A percentile compares a stretch with the other conserved stretches of the same genome.
Evolutionary conservation across 805 yeast genomes (phyloP).

Genomic region (Torulaspora indica): DNA sequence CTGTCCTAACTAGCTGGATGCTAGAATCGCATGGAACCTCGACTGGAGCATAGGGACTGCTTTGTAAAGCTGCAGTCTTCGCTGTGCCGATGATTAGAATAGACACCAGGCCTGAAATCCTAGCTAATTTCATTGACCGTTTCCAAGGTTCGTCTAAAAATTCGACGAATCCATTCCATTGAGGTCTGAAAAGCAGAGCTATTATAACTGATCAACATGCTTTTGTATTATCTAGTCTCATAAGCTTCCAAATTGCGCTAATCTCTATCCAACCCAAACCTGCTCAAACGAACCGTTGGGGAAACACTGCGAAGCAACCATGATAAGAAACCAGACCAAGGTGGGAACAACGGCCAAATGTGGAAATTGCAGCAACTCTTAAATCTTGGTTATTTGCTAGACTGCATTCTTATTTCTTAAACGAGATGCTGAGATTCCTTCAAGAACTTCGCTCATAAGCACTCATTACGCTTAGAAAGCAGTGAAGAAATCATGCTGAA

Average conservation of each 20-base stretch:
- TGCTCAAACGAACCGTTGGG: not conserved
- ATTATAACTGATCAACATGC: not conserved
- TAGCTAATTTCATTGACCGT: not conserved
- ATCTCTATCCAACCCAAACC: not conserved
- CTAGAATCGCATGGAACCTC: conserved; percentile 41
- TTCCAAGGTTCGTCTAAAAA: not conserved
- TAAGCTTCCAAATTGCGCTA: not conserved
- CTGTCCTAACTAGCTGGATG: conserved; percentile 40
- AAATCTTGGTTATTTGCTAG: not conserved
- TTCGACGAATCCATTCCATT: not conserved
- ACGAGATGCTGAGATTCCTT: not conserved
- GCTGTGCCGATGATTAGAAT: conserved; percentile 1
- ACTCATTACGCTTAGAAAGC: not conserved
- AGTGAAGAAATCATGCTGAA: no score
- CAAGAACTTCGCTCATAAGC: not conserved
- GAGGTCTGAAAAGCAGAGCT: not conserved
- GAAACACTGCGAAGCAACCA: not conserved
- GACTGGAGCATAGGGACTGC: conserved; percentile 56
- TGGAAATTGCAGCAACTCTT: not conserved
- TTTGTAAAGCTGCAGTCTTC: conserved; percentile 35
- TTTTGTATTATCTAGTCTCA: not conserved
- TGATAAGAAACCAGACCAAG: not conserved
- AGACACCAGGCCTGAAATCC: not conserved
- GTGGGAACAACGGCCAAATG: not conserved
- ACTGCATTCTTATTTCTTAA: not conserved